Base-by-base conservation (phyloP, 495 filamentous ascomycete species). In the Neurospora hispaniola region DNA sequence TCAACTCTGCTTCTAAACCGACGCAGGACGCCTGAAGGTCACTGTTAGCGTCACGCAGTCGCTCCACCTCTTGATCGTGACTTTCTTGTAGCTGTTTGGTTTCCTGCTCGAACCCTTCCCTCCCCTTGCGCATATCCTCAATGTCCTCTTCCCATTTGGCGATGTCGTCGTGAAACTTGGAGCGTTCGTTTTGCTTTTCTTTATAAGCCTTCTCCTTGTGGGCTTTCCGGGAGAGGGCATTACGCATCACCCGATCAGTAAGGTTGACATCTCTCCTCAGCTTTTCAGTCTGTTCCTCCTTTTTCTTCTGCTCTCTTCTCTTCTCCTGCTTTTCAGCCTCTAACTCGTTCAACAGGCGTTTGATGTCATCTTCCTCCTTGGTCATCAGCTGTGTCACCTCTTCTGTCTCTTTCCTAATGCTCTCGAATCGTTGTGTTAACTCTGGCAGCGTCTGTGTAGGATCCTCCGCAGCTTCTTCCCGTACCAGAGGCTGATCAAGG, bases 271-370 rank as follows among this genome's bases (percentile, higher is more conserved):
- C 91, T 72, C 90, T 91, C 77, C 90, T 92, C 40, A 97, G 79
- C 77, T 92, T 91, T 66, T 91, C 89, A n/a, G 90, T 94, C 39
- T 88, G 89, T 73, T 96, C 93, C 73, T 97, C 93, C 79, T 92
- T 94, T 75, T 97, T 93, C 78, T 90, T 94, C 46, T 94, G 86
- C 46, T 89, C 85, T 76, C 91, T 89, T 77, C 83, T 90, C 75
- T 96, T 87, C 42, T 90, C 87, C 74, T 94, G 93, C 71, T 94
- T 88, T 41, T 89, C 82, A 16, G 81, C 82, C 72, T 90, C 88
- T 71, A 93, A 89, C 74, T 98, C 93, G 12, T 94, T 92, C 71
- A 94, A 88, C 68, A 91, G 85, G 14, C 89, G 88, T 39, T 81
- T 82, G 27, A 86, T 89, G 48, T 94, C 93, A 46, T 88, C 86